phyloP scores from a whole-genome alignment of 768 basidiomycete species.

The Leccinum sublutescens region DNA sequence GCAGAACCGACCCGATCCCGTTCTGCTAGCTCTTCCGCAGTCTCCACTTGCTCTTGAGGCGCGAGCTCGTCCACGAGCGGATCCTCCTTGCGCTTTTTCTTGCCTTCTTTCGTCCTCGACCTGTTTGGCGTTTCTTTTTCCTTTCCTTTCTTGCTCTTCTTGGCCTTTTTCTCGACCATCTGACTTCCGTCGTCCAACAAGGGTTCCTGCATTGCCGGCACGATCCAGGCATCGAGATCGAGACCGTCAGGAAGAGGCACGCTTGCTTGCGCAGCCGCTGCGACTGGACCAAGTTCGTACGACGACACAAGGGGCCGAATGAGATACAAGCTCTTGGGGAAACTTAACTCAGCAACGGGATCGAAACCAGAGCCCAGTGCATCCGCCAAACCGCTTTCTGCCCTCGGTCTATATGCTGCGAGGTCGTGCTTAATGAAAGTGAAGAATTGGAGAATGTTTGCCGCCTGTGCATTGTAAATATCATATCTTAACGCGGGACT shows the following conservation, averaged over 20 bases:
- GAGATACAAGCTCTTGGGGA: slow-evolving; percentile 88
- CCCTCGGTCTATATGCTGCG: slow-evolving; percentile 47
- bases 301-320: slow-evolving; percentile 74
- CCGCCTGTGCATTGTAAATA: slow-evolving; percentile 52
- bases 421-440: slow-evolving; percentile 76
- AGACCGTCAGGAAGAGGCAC: slow-evolving; percentile 82
- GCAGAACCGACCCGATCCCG: slow-evolving; percentile 57
- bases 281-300: slow-evolving; percentile 87
- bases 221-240: slow-evolving; percentile 84
- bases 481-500: not conserved
- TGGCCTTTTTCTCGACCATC: slow-evolving; percentile 40
- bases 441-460: slow-evolving; percentile 73
- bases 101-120: slow-evolving; percentile 37
- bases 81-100: slow-evolving; percentile 44
- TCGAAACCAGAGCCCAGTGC: slow-evolving; percentile 41
- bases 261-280: slow-evolving; percentile 71
- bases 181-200: slow-evolving; percentile 32
- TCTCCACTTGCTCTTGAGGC: slow-evolving; percentile 48
- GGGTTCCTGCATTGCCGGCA: slow-evolving; percentile 51
- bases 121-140: slow-evolving; percentile 39
- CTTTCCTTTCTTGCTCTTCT: slow-evolving; percentile 45
- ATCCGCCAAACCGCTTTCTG: slow-evolving; percentile 37
- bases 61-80: slow-evolving; percentile 28
- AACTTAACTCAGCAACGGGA: slow-evolving; percentile 42
- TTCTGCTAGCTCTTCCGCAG: slow-evolving; percentile 56